phyloP scores from a whole-genome alignment of 1,139 yeast species.

The Debaryomycetaceae sp. region DNA sequence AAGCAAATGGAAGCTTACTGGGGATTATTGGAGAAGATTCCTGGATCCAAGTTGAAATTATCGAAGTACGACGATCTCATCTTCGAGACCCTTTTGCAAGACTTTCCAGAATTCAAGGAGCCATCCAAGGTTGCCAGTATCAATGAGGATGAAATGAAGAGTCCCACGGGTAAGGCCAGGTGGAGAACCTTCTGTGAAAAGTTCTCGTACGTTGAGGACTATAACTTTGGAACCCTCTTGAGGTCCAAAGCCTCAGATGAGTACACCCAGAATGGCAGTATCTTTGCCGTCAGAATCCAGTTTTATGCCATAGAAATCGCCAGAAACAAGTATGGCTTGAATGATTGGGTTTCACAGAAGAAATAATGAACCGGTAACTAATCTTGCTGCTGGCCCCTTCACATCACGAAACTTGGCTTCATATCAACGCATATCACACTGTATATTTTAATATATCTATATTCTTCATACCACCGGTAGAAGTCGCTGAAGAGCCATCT shows the following conservation, averaged over 20 bases:
- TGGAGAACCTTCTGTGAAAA: conserved; percentile 89
- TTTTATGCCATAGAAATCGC: conserved; percentile 93
- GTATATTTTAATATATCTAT: no score
- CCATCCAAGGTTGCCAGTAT: conserved; percentile 55
- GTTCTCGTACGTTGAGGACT: conserved; percentile 84
- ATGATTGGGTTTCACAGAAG: conserved; percentile 73
- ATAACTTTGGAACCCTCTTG: conserved; percentile 90
- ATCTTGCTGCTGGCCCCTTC: not conserved
- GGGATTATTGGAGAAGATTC: conserved; percentile 67
- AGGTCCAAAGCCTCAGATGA: conserved; percentile 69
- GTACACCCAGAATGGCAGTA: conserved; percentile 80
- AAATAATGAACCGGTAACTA: conserved; percentile 1
- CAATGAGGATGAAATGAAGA: conserved; percentile 80
- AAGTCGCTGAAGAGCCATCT: no score
- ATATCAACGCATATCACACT: not conserved
- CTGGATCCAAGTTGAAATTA: conserved; percentile 74
- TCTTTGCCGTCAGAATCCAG: conserved; percentile 88
- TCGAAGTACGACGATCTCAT: conserved; percentile 85
- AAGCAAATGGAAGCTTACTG: conserved; percentile 94
- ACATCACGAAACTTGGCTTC: not conserved
- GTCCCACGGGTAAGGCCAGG: conserved; percentile 71
- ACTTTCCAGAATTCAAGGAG: conserved; percentile 80
- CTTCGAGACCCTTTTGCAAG: conserved; percentile 59
- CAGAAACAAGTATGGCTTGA: conserved; percentile 85
- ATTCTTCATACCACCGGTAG: no score